phyloP scores from a whole-genome alignment of 352 stramenopile species.

The Phytopythium mirpurense region DNA sequence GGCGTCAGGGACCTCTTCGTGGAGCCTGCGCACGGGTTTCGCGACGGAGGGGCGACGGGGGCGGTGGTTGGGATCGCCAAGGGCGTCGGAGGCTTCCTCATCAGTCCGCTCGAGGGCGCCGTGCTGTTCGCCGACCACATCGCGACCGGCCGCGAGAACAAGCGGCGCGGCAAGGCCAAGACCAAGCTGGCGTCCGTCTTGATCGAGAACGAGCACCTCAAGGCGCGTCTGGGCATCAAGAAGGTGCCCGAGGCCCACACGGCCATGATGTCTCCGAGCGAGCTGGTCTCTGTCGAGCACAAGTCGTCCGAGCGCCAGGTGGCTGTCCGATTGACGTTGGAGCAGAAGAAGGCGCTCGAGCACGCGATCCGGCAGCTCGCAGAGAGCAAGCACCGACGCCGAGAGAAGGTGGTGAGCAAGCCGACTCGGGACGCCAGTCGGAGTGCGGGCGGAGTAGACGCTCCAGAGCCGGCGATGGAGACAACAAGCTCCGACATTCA shows the following conservation, averaged over 20 bases:
- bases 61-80: slow-evolving; percentile 58
- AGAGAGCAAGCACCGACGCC: not conserved
- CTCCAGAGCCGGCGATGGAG: not conserved
- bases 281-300: slow-evolving; percentile 26
- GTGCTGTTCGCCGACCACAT: slow-evolving; percentile 64
- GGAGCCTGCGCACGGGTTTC: slow-evolving; percentile 50
- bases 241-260: slow-evolving; percentile 39
- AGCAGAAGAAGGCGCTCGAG: not conserved
- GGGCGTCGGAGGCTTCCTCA: slow-evolving; percentile 43
- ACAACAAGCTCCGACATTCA: not conserved
- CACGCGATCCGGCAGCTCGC: not conserved
- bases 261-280: slow-evolving; percentile 43
- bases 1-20: slow-evolving; percentile 61
- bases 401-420: not conserved
- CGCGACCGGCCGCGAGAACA: slow-evolving; percentile 59
- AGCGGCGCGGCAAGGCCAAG: slow-evolving; percentile 23
- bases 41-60: slow-evolving; percentile 50
- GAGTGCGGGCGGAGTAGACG: not conserved
- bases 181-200: slow-evolving; percentile 31
- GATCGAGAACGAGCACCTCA: slow-evolving; percentile 42
- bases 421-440: not conserved
- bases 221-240: slow-evolving; percentile 33
- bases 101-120: slow-evolving; percentile 47
- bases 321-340: slow-evolving; percentile 25
- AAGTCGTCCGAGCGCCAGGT: slow-evolving; percentile 23